Conservation (phyloP, 108 stramenopile genomes). For the Cyclotella sp. region DNA sequence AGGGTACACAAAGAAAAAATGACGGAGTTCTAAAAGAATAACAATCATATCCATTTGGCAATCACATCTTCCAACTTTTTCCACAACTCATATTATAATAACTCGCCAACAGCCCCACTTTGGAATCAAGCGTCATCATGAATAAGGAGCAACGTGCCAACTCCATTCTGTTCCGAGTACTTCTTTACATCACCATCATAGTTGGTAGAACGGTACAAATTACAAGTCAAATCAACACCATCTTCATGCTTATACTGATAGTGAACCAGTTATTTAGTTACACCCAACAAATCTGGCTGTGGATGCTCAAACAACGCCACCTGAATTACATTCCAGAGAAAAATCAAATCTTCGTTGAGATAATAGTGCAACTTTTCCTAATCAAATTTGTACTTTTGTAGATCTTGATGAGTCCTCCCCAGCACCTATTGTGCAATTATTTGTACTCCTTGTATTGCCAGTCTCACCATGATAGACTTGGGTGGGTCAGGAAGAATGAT, state of each 20-base stretch:
- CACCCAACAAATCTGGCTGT: slow-evolving; percentile 55
- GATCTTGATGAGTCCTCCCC: slow-evolving; percentile 53
- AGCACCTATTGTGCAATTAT: slow-evolving; percentile 35
- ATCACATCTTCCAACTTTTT: too few species aligned
- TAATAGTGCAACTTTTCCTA: slow-evolving; percentile 34
- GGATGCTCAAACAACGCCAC: slow-evolving; percentile 55
- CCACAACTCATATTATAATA: too few species aligned
- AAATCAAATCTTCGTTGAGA: slow-evolving; percentile 26
- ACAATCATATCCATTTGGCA: too few species aligned
- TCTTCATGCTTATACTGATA: slow-evolving; percentile 59
- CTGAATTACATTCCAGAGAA: slow-evolving; percentile 28
- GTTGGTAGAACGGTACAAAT: slow-evolving; percentile 53
- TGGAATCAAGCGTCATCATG: slow-evolving; percentile 59
- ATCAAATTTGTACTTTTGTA: slow-evolving; percentile 47
- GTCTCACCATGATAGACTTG: slow-evolving; percentile 27
- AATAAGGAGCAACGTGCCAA: slow-evolving; percentile 51
- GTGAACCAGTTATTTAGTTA: slow-evolving; percentile 50
- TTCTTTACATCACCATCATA: slow-evolving; percentile 59
- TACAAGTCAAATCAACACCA: slow-evolving; percentile 56
- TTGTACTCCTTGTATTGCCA: slow-evolving; percentile 32
- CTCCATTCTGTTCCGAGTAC: slow-evolving; percentile 46
- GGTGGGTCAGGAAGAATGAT: slow-evolving; percentile 16
- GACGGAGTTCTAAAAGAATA: too few species aligned
- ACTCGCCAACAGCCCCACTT: too few species aligned
- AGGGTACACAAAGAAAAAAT: too few species aligned